Evolutionary conservation across 371 early-diverging fungal genomes (phyloP).

Genomic region (Lichtheimia hyalospora): DNA sequence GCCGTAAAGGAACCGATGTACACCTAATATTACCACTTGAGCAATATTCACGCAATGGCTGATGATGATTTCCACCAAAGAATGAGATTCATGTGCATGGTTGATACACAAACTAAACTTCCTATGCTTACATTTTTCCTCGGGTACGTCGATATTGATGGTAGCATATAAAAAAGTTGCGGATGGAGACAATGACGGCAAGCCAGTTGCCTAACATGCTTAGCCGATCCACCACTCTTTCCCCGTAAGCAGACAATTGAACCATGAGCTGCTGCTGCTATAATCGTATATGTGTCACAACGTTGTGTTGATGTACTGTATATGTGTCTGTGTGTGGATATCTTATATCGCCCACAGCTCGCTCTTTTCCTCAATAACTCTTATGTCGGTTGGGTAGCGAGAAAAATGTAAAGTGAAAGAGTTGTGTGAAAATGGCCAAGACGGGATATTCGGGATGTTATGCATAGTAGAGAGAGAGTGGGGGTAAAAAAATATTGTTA

Average conservation of each 20-base stretch:
- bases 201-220: conserved; percentile 48
- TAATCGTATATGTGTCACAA: no score
- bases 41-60: conserved; percentile 44
- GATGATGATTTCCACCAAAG: background rate
- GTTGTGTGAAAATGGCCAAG: no score
- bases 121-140: conserved; percentile 35
- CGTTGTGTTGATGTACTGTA: no score
- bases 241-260: conserved; percentile 33
- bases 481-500: no score
- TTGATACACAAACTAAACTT: background rate
- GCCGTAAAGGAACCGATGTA: conserved; percentile 44
- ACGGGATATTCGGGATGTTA: no score
- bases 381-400: no score
- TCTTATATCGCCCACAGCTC: no score
- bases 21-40: conserved; percentile 37
- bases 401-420: no score
- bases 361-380: no score
- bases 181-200: conserved; percentile 32
- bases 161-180: conserved; percentile 36
- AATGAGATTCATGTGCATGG: background rate
- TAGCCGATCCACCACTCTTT: conserved; percentile 37
- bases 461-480: no score
- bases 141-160: conserved; percentile 34
- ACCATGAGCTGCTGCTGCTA: conserved; percentile 18
- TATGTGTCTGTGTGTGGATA: no score